These are phyloP conservation scores for Oryza coarctata DNA, from an alignment of 176 grass and related monocot genomes.

Conservation along the genomic window DNA sequence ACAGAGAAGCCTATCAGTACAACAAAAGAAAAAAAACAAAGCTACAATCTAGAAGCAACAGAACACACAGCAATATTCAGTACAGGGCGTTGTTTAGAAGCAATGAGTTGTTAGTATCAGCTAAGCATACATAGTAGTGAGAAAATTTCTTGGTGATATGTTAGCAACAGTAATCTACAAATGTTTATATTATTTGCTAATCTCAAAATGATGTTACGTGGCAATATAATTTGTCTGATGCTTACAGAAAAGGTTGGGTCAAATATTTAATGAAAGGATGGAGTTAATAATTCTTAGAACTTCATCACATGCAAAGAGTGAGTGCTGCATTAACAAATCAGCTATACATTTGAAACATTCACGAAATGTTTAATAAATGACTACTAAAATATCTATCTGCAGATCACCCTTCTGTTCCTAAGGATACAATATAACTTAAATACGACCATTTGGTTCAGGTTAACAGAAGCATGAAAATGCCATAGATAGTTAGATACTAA, in stretches of 20 bases:
- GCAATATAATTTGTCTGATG: background rate
- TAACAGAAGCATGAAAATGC: background rate
- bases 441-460: background rate
- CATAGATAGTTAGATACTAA: background rate
- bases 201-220: background rate
- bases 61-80: background rate
- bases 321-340: background rate
- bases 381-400: background rate
- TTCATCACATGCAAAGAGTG: background rate
- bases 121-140: background rate
- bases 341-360: background rate
- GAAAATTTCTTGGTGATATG: background rate
- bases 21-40: background rate
- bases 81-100: no score
- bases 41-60: background rate
- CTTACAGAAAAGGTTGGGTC: background rate
- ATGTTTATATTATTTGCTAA: constrained; percentile 4
- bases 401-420: background rate
- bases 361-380: background rate
- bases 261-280: background rate
- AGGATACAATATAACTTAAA: background rate
- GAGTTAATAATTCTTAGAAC: background rate
- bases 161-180: background rate
- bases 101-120: background rate
- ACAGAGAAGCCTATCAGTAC: background rate